Conservation (phyloP, 208 protist species). For the Leishmania turanica region DNA sequence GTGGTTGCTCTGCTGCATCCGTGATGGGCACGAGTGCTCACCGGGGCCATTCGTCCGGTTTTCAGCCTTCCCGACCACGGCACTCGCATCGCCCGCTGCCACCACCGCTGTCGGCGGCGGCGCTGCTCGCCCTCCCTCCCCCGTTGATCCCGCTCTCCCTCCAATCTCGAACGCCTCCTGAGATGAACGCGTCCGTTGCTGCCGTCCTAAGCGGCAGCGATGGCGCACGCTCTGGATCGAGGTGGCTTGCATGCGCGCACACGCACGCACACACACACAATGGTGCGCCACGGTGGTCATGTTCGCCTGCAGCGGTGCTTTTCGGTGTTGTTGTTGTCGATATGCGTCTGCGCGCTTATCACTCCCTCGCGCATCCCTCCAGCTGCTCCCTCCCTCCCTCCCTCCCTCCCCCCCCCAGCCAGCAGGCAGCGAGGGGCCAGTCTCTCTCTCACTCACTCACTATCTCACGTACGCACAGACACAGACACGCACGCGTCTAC, state of each 20-base stretch:
- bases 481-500: neutral
- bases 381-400: neutral
- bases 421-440: neutral
- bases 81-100: neutral
- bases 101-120: neutral
- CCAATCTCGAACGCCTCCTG: neutral
- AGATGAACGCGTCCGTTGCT: neutral
- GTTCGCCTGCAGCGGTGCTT: neutral
- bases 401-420: neutral
- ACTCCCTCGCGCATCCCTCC: neutral
- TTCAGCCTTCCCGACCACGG: neutral
- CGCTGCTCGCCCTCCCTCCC: neutral
- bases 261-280: neutral
- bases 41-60: too few relatives aligned
- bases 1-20: neutral
- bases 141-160: neutral
- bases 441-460: neutral
- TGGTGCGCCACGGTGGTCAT: neutral
- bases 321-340: neutral
- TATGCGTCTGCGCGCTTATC: neutral
- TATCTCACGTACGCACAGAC: neutral
- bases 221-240: neutral
- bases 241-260: neutral
- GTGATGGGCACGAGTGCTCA: neutral
- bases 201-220: neutral